Base-by-base conservation (phyloP, 805 yeast species). In the Hanseniaspora vineae region DNA sequence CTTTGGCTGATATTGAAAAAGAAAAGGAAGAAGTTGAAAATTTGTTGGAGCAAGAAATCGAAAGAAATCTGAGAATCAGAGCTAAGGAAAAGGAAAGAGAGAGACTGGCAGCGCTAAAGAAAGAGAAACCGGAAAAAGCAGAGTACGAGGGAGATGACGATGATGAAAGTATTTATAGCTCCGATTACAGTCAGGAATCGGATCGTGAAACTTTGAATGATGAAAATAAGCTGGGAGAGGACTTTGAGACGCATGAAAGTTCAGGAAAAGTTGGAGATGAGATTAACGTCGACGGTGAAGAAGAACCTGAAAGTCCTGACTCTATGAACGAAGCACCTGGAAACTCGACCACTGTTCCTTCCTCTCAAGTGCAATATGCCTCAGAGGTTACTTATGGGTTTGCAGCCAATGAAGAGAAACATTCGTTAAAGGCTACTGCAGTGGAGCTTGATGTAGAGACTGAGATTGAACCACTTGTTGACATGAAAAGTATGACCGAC, bases 11-110 rank as follows among this genome's bases (percentile, higher is more conserved):
- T 29, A 56, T 64, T 12, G 60, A 68, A 52, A 62, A 76, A 66
- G 66, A 62, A 46, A 68, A 66, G 48, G 61, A 59, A 35, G 50
- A 55, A 12, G 58, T 56, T 1, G 64, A 58, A 33, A 53, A 57
- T 40, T 56, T 63, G 51, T 62, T 77, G 53, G 76, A 75, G 52
- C 66, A 73, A 49, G 80, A 75, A 55, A 69, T 75, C 51, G 71
- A 70, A 49, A 67, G 80, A 52, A 74, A 66, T 14, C 59, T 68
- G 45, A 66, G 66, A 17, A 67, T 75, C 31, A 66, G 77, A 42
- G 66, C 65, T 52, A 61, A 65, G 48, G 77, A 73, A 51, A 57
- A 71, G 59, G 57, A 54, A 23, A 51, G 46, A 18, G 60, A 58
- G 15, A 42, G 66, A 52, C 56, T 69, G 65, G 46, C 51, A n/a